Evolutionary conservation across 2,329 filamentous ascomycete genomes (phyloP), one percentile per base, ranked within the genome.

Genomic region (Paracoccidioides brasiliensis): DNA sequence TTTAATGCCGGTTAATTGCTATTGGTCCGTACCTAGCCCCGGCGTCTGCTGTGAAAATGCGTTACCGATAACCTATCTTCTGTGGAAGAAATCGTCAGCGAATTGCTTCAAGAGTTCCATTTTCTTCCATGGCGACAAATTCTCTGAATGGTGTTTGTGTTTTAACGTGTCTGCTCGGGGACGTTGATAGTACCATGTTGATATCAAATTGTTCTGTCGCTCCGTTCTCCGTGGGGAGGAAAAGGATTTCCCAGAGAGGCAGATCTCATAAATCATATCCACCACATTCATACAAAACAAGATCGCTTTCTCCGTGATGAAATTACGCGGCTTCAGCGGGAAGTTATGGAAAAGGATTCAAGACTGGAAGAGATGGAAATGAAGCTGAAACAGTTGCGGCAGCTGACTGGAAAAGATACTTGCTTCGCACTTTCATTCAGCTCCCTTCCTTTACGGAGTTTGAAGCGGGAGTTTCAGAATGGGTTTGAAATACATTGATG

Each of bases 261-360:
- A 72, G 96, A 97, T 64, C 77, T 96, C 3, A 90, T 91, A 67
- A 91, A 96, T 72, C 91, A 97, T 71, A 75, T 96, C 22, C 85
- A 91, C 22, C 84, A 91, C 33, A 88, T 94, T n/a, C 91, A 97
- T 68, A 85, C 22, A 22, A 40, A 40, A 40, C 38, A 3, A 40
- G 38, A 40, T 40, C 3, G 38, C 38, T 41, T 4, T 41, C 40
- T 41, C 6, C 14, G 6, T 14, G 40, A 1, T 41, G 40, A 41
- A 41, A 41, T 41, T 41, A 14, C 10, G n/a, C 40, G 6, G 40
- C 40, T 41, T 41, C 40, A 10, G 40, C 40, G 5, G 40, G 10
- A 41, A 41, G 40, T 14, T 41, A 41, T 3, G 40, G 0, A 14
- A 41, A 41, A 1, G 6, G 6, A 41, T 41, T 41, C 14, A n/a